Evolutionary conservation across 2,329 filamentous ascomycete species (phyloP).

Genomic region (Dothistroma septosporum): DNA sequence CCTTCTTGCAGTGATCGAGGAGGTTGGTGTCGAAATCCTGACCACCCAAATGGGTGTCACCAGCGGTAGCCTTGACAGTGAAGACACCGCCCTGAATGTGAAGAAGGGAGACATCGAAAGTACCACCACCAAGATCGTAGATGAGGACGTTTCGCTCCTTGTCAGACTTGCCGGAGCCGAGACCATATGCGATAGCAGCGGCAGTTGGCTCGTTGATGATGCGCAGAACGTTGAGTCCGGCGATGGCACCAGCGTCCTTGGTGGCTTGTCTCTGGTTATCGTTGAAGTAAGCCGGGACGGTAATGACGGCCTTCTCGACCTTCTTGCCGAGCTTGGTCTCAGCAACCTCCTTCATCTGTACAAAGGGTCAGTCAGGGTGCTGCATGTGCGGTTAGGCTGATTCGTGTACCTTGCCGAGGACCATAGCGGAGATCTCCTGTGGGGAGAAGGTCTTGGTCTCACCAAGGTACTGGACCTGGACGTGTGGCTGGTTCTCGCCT

Average conservation of each 20-base stretch:
- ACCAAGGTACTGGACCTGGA: constrained; percentile 92
- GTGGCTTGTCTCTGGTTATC: constrained; percentile 99
- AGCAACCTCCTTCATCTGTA: constrained; percentile 97
- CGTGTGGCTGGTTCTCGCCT: constrained; percentile 78
- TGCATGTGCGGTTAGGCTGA: not conserved
- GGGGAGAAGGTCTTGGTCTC: constrained; percentile 95
- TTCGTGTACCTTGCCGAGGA: constrained; percentile 79
- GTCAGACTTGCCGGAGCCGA: constrained; percentile 58
- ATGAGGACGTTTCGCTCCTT: constrained; percentile 99
- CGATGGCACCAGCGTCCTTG: constrained; percentile 97
- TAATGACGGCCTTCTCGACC: constrained; percentile 98
- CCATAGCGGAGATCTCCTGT: constrained; percentile 99
- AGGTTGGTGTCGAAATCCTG: constrained; percentile 94
- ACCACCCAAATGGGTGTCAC: constrained; percentile 80
- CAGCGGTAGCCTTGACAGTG: constrained; percentile 96
- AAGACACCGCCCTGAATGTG: constrained; percentile 99
- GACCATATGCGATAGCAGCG: constrained; percentile 96
- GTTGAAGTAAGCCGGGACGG: constrained; percentile 99
- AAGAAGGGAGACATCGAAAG: constrained; percentile 98
- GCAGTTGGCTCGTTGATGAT: constrained; percentile 99
- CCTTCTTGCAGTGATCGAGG: constrained; percentile 93
- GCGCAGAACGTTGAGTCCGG: constrained; percentile 96
- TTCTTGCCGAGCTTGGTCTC: constrained; percentile 98
- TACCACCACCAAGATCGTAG: constrained; percentile 99
- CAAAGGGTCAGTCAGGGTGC: constrained; percentile 17